These are phyloP conservation scores for Ormosia emarginata DNA, from an alignment of 306 rosid species.

Conservation along the genomic window DNA sequence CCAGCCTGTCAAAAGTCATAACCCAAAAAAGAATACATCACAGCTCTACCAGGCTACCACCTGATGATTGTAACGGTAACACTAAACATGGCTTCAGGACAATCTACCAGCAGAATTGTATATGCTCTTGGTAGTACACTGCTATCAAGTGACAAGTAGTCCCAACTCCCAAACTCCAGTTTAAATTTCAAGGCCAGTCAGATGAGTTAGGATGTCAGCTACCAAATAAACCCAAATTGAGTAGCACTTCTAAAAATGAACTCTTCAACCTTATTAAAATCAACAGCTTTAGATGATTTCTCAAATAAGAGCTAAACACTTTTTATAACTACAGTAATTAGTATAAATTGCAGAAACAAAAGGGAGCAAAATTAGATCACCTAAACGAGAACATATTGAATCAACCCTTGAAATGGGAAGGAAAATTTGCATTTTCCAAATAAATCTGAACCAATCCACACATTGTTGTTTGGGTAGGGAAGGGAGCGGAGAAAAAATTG, in stretches of 20 bases:
- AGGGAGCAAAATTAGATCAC: background rate
- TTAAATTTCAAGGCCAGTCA: slow-evolving; percentile 8
- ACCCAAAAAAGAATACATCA: slow-evolving; percentile 19
- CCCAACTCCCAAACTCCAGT: background rate
- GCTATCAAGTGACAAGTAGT: background rate
- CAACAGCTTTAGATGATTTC: slow-evolving; percentile 6
- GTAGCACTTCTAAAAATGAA: background rate
- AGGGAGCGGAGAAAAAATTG: background rate
- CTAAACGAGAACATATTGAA: background rate
- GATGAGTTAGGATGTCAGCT: slow-evolving; percentile 2
- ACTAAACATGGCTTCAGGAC: slow-evolving; percentile 21
- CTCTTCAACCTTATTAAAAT: background rate
- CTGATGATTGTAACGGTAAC: slow-evolving; percentile 30
- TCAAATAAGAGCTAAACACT: background rate
- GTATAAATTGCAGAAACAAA: background rate
- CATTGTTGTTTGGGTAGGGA: background rate
- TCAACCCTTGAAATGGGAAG: background rate
- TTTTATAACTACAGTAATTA: background rate
- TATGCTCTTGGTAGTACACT: background rate
- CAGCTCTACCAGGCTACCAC: background rate
- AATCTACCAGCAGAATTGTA: slow-evolving; percentile 1
- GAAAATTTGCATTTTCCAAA: background rate
- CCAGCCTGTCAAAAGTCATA: slow-evolving; percentile 40
- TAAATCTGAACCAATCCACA: slow-evolving; percentile 10
- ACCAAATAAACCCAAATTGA: slow-evolving; percentile 3